Conservation (phyloP, 2,329 filamentous ascomycete genomes). For the Curvularia sp. region DNA sequence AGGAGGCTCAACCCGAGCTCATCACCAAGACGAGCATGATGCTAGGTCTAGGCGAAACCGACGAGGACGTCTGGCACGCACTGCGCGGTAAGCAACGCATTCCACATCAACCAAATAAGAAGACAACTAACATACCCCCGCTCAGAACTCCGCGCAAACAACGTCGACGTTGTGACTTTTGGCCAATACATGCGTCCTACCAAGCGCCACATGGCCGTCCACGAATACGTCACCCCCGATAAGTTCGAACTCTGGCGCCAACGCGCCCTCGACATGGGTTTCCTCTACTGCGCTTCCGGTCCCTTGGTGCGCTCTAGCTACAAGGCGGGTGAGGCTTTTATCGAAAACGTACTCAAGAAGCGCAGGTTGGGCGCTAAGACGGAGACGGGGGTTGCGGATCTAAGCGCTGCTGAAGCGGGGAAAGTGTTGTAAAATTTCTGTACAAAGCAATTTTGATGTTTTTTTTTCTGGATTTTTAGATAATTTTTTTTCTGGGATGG, state of each 20-base stretch:
- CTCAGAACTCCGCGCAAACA: slow-evolving; percentile 74
- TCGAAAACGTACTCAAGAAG: slow-evolving; percentile 96
- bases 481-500: background rate
- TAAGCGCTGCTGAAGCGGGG: slow-evolving; percentile 12
- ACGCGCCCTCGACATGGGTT: slow-evolving; percentile 90
- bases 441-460: background rate
- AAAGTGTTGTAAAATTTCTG: slow-evolving; percentile 1
- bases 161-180: slow-evolving; percentile 96
- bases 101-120: too few species aligned
- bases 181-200: slow-evolving; percentile 99
- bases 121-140: background rate
- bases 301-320: slow-evolving; percentile 94
- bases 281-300: slow-evolving; percentile 94
- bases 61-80: slow-evolving; percentile 81
- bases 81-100: slow-evolving; percentile 63
- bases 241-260: slow-evolving; percentile 91
- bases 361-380: slow-evolving; percentile 26
- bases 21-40: slow-evolving; percentile 99
- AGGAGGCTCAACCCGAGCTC: slow-evolving; percentile 74
- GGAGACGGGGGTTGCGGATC: slow-evolving; percentile 19
- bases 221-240: slow-evolving; percentile 91
- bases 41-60: slow-evolving; percentile 92
- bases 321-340: slow-evolving; percentile 98
- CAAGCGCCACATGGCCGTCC: slow-evolving; percentile 95
- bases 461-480: background rate